phyloP scores from a whole-genome alignment of 768 basidiomycete genomes.

The Kwoniella pini region DNA sequence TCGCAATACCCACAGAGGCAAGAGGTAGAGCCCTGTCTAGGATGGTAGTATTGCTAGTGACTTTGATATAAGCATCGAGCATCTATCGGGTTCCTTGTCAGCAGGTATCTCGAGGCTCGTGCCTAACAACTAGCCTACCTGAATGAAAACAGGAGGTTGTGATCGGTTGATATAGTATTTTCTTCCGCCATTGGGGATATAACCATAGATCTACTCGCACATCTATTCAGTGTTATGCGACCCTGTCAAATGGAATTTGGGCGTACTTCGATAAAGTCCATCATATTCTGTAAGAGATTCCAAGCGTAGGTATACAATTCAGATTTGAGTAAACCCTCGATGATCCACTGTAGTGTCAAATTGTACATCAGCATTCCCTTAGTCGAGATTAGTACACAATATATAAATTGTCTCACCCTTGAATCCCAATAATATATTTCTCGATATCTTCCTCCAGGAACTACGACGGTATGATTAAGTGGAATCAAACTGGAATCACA shows the following conservation, averaged over 20 bases:
- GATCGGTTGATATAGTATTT: conserved; percentile 90
- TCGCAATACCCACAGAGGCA: conserved; percentile 63
- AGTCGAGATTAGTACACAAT: neutral
- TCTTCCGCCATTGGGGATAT: conserved; percentile 88
- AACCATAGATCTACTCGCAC: conserved; percentile 63
- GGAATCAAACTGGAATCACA: conserved; percentile 88
- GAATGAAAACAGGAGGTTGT: conserved; percentile 88
- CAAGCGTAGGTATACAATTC: conserved; percentile 72
- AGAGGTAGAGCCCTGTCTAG: conserved; percentile 77
- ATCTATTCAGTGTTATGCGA: neutral
- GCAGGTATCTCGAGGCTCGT: neutral
- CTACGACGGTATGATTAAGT: conserved; percentile 84
- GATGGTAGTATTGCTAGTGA: conserved; percentile 72
- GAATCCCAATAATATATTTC: conserved; percentile 54
- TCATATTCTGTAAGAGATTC: conserved; percentile 83
- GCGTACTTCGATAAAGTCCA: conserved; percentile 75
- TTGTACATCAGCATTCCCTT: neutral
- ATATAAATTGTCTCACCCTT: neutral
- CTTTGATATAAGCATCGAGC: conserved; percentile 78
- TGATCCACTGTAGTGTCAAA: conserved; percentile 33
- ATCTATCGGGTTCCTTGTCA: conserved; percentile 61
- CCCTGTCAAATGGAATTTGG: neutral
- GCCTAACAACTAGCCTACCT: conserved; percentile 57
- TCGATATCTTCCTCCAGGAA: conserved; percentile 78
- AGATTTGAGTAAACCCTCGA: conserved; percentile 80